phyloP scores from a whole-genome alignment of 192 early-diverging fungal species.

The Geosiphon pyriformis region DNA sequence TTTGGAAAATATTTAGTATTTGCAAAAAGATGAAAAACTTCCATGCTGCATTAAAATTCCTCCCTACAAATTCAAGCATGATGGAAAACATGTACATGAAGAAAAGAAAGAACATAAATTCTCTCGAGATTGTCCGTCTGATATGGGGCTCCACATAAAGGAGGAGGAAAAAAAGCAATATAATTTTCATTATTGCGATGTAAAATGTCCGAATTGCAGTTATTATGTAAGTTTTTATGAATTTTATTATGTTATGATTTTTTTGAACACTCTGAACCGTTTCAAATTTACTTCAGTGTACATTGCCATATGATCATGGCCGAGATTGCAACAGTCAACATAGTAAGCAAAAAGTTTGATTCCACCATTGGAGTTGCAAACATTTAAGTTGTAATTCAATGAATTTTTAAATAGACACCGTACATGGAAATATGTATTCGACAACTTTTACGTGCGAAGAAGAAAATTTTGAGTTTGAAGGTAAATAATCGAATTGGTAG shows the following conservation, averaged over 20 bases:
- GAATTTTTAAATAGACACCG: neutral
- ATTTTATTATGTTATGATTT: neutral
- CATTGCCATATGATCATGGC: constrained; percentile 5
- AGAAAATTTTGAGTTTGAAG: constrained; percentile 8
- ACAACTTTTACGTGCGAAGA: constrained; percentile 6
- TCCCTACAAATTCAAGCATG: constrained; percentile 13
- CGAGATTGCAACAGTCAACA: neutral
- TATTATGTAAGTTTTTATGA: constrained; percentile 13
- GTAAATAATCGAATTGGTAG: neutral
- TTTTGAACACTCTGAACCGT: neutral
- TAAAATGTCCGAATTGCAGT: constrained; percentile 12
- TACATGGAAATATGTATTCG: constrained; percentile 20
- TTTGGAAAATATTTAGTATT: constrained; percentile 1
- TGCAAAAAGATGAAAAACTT: constrained; percentile 14
- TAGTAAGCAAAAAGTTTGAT: neutral
- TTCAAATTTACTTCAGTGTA: neutral
- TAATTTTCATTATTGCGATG: constrained; percentile 18
- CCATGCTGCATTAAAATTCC: constrained; percentile 19
- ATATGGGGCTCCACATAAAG: neutral
- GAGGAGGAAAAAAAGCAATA: neutral
- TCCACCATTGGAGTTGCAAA: no score
- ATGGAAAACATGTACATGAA: constrained; percentile 9
- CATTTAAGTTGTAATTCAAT: no score
- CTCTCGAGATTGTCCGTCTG: neutral
- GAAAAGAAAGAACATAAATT: constrained; percentile 1